Evolutionary conservation across 2,329 filamentous ascomycete species (phyloP).

Genomic region (Sarocladiaceae sp.): DNA sequence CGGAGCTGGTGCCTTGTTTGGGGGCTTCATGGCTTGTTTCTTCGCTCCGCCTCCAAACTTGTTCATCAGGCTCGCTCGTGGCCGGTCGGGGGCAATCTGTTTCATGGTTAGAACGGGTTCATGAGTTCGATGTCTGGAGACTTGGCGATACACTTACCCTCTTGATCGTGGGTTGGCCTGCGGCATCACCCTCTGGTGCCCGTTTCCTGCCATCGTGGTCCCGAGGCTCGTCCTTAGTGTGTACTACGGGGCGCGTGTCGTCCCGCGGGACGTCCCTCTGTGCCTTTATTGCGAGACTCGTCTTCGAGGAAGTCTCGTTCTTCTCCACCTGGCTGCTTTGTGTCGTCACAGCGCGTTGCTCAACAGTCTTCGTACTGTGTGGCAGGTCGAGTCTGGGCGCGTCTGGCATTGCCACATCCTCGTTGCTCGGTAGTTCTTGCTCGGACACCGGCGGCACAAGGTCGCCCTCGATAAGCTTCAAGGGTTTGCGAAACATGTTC

Average conservation of each 20-base stretch:
- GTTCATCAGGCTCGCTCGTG: conserved; percentile 28
- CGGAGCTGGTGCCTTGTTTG: too few species aligned
- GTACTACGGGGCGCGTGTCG: conserved; percentile 32
- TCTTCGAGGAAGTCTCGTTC: too few species aligned
- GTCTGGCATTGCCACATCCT: background rate
- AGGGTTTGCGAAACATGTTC: conserved; percentile 41
- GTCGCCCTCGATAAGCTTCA: conserved; percentile 24
- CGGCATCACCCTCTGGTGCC: conserved; percentile 32
- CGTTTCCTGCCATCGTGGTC: conserved; percentile 34
- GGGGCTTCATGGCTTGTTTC: conserved; percentile 13
- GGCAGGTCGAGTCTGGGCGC: background rate
- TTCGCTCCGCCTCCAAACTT: conserved; percentile 31
- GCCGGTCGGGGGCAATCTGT: conserved; percentile 26
- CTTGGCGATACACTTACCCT: conserved; percentile 30
- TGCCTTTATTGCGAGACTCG: background rate
- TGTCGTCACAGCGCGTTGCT: background rate
- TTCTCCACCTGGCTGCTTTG: background rate
- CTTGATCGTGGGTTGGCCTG: conserved; percentile 29
- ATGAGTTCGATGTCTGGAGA: background rate
- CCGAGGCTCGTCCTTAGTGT: conserved; percentile 24
- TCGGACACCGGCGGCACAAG: conserved; percentile 11
- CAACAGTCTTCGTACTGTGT: background rate
- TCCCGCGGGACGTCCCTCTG: background rate
- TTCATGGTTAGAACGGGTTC: conserved; percentile 19
- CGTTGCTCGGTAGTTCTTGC: background rate